phyloP scores from a whole-genome alignment of 2,329 filamentous ascomycete species.

The Hypoxylon sp. region DNA sequence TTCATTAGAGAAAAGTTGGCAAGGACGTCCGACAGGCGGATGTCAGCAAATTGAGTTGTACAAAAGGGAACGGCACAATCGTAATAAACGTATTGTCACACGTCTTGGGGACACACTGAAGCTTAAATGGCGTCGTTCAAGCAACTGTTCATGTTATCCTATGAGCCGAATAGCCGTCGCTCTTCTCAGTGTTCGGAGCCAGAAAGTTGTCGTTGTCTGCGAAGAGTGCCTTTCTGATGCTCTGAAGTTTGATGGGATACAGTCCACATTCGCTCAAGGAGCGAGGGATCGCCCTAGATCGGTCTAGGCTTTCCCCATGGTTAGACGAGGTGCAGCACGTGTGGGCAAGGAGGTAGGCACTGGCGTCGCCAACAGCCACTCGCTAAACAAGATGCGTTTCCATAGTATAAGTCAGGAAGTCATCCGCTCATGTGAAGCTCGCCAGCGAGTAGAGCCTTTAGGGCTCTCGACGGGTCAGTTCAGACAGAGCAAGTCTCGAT shows the following conservation, averaged over 20 bases:
- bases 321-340: conserved; percentile 28
- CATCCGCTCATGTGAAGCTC: conserved; percentile 13
- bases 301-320: conserved; percentile 26
- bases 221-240: conserved; percentile 4
- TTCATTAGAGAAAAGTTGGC: conserved; percentile 3
- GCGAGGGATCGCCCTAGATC: conserved; percentile 23
- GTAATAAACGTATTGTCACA: conserved; percentile 19
- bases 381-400: conserved; percentile 15
- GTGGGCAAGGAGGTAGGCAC: conserved; percentile 10
- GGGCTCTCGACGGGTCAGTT: conserved; percentile 15
- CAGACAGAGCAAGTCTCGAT: conserved; percentile 42
- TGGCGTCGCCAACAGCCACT: conserved; percentile 18
- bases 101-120: conserved; percentile 13
- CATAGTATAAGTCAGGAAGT: background rate
- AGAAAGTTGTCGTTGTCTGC: background rate
- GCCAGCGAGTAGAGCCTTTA: conserved; percentile 5
- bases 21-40: conserved; percentile 22
- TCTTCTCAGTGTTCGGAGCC: background rate
- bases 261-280: conserved; percentile 2
- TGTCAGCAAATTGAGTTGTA: conserved; percentile 19
- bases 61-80: conserved; percentile 12
- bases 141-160: conserved; percentile 1
- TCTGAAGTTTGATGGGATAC: conserved; percentile 16
- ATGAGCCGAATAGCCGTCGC: background rate
- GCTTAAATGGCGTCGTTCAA: conserved; percentile 16